These are phyloP conservation scores for Nicotiana knightiana DNA, from an alignment of 257 asterid genomes.

Conservation along the genomic window DNA sequence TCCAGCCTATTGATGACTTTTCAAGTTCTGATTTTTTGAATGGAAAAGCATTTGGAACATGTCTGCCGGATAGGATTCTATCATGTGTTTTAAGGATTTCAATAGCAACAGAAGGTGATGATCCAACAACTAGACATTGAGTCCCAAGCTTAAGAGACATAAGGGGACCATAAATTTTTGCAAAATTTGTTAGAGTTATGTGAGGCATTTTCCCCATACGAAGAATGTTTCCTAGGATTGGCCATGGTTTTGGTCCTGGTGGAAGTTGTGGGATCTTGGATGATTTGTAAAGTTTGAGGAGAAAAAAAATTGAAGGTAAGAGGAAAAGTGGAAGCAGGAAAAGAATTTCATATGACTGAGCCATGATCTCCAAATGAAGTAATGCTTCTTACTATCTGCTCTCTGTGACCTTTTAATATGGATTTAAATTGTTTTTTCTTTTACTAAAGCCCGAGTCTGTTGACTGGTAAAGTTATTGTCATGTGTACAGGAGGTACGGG, in stretches of 20 bases:
- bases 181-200: slow-evolving; percentile 21
- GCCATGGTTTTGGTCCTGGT: slow-evolving; percentile 58
- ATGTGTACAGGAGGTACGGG: accelerated
- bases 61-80: slow-evolving; percentile 21
- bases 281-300: slow-evolving; percentile 13
- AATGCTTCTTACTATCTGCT: neutral
- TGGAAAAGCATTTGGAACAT: slow-evolving; percentile 22
- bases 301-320: slow-evolving; percentile 7
- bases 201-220: slow-evolving; percentile 21
- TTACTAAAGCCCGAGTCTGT: too few species aligned
- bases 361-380: neutral
- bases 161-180: slow-evolving; percentile 37
- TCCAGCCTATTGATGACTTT: slow-evolving; percentile 27
- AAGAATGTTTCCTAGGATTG: slow-evolving; percentile 33
- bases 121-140: slow-evolving; percentile 30
- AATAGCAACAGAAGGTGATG: slow-evolving; percentile 36
- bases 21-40: slow-evolving; percentile 17
- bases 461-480: too few species aligned
- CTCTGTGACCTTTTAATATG: neutral
- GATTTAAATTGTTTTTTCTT: too few species aligned
- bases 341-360: neutral
- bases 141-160: slow-evolving; percentile 30
- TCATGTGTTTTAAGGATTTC: slow-evolving; percentile 35
- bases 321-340: neutral
- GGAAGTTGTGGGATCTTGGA: slow-evolving; percentile 25